Evolutionary conservation across 176 grass and related monocot genomes (phyloP).

Genomic region (Eleusine indica): DNA sequence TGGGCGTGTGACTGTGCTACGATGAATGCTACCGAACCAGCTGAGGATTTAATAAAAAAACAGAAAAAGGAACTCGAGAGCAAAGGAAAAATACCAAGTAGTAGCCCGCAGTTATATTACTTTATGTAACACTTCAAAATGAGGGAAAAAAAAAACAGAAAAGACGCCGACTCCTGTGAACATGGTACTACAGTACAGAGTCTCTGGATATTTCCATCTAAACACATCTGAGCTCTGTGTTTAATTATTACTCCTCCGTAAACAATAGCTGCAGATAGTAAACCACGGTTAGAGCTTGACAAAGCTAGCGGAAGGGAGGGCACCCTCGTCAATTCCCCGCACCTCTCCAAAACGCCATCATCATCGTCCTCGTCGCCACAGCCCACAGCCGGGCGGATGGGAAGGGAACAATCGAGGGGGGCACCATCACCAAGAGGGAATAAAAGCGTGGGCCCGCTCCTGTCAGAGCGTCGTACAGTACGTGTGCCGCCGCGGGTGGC

Average conservation of each 20-base stretch:
- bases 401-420: background rate
- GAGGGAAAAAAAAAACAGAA: background rate
- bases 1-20: background rate
- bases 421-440: slow-evolving; percentile 5
- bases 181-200: background rate
- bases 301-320: background rate
- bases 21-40: background rate
- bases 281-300: background rate
- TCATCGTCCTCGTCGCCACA: background rate
- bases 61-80: background rate
- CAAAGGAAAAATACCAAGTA: no score
- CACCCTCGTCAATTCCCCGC: background rate
- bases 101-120: background rate
- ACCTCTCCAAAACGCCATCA: background rate
- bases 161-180: background rate
- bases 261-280: background rate
- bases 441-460: background rate
- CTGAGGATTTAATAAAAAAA: background rate
- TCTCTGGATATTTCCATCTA: background rate
- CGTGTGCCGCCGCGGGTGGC: background rate
- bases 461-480: background rate
- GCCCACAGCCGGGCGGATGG: no score
- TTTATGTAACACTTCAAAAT: background rate
- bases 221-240: no score
- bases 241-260: background rate